A percentile compares a stretch with the other conserved stretches of the same genome.
Conservation (phyloP, 345 rosid species). For the Aquilaria malaccensis region DNA sequence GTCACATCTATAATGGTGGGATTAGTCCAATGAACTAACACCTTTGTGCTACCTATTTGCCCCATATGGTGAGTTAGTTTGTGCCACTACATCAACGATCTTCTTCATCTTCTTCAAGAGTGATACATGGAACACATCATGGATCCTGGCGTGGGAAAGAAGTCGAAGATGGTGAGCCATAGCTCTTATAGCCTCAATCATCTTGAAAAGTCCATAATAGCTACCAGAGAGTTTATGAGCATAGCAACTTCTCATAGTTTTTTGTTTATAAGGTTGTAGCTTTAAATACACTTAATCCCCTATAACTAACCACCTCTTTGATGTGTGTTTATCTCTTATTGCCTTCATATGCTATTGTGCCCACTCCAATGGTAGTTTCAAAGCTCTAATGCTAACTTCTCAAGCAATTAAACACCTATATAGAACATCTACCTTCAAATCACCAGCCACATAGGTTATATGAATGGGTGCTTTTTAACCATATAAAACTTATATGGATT, state of each 20-base stretch:
- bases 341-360: not conserved
- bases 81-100: too few species aligned
- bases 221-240: not conserved
- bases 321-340: not conserved
- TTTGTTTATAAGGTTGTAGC: not conserved
- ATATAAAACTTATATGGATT: not conserved
- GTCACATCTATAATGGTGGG: too few species aligned
- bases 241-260: not conserved
- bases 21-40: too few species aligned
- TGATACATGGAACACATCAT: too few species aligned
- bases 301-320: not conserved
- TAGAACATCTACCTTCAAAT: not conserved
- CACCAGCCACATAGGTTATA: not conserved
- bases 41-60: too few species aligned
- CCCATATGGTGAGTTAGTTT: too few species aligned
- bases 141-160: too few species aligned
- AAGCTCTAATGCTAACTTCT: not conserved
- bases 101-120: too few species aligned
- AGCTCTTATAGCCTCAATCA: not conserved
- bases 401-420: not conserved
- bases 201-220: not conserved
- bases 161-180: not conserved
- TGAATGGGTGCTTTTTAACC: not conserved
- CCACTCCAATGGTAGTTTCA: not conserved
- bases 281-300: conserved; percentile 3